Percentiles rank a stretch among this genome's conserved stretches.
These are phyloP conservation scores for Globisporangium uncinulatum DNA, from an alignment of 352 stramenopile species.

Conservation along the genomic window DNA sequence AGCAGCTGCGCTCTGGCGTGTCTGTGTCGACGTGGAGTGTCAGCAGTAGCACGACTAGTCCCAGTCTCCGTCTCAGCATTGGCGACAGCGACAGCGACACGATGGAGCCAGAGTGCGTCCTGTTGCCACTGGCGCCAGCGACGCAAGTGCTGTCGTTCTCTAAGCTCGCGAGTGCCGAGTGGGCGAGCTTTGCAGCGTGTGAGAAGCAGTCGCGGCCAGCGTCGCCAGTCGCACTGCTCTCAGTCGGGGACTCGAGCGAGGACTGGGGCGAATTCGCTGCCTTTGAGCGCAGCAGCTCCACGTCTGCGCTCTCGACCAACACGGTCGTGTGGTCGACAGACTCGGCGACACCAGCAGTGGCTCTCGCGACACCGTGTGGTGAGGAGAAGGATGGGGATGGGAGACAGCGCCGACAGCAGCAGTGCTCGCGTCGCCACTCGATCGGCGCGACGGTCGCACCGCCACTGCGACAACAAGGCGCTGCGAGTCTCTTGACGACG, in stretches of 20 bases:
- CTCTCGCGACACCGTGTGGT: too few species aligned
- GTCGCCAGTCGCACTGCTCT: constrained; percentile 5
- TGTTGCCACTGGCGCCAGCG: neutral
- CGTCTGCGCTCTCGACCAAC: constrained; percentile 6
- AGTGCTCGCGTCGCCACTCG: constrained; percentile 10
- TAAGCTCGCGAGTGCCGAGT: constrained; percentile 16
- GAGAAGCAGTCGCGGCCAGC: constrained; percentile 10
- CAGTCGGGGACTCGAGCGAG: constrained; percentile 6
- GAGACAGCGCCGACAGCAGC: neutral
- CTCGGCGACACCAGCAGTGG: neutral
- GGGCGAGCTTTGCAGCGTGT: constrained; percentile 27
- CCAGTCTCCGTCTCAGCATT: neutral
- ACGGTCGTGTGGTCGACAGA: constrained; percentile 11
- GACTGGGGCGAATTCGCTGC: constrained; percentile 14
- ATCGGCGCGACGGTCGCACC: constrained; percentile 5
- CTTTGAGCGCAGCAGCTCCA: constrained; percentile 12
- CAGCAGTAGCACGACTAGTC: neutral
- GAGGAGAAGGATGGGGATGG: neutral
- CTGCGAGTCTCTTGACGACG: neutral
- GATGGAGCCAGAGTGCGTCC: neutral
- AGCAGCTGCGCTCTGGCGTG: constrained; percentile 10
- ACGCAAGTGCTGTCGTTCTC: constrained; percentile 16
- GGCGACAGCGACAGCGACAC: neutral
- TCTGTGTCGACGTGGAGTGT: neutral
- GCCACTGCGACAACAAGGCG: neutral